phyloP scores from a whole-genome alignment of 805 yeast genomes.

The Pichia exigua region DNA sequence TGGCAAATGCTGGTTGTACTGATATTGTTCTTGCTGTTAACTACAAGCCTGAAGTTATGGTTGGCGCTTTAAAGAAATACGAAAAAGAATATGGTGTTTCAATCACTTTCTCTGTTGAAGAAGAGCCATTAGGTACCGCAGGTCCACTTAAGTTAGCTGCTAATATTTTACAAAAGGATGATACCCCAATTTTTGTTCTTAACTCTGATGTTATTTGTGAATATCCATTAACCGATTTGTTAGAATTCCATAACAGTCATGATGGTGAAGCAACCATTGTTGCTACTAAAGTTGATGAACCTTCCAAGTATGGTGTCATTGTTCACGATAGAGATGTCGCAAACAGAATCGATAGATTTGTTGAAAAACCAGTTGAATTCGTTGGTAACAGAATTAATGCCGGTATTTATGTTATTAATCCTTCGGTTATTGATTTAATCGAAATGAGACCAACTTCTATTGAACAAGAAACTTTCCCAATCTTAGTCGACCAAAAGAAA shows the following conservation, averaged over 20 bases:
- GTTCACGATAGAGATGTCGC: constrained; percentile 94
- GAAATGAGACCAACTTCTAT: constrained; percentile 98
- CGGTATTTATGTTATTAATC: constrained; percentile 97
- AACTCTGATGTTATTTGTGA: constrained; percentile 99
- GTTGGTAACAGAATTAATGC: constrained; percentile 99
- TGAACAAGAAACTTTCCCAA: constrained; percentile 99
- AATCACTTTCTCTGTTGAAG: constrained; percentile 96
- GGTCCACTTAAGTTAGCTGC: constrained; percentile 99
- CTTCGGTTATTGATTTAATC: constrained; percentile 91
- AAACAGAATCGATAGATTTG: constrained; percentile 95
- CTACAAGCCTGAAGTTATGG: constrained; percentile 99
- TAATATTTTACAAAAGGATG: constrained; percentile 85
- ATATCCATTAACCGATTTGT: constrained; percentile 91
- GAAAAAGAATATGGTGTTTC: constrained; percentile 90
- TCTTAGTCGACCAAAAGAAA: constrained; percentile 78
- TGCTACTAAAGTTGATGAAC: constrained; percentile 99
- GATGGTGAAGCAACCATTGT: constrained; percentile 98
- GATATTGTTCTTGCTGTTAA: constrained; percentile 98
- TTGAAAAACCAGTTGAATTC: constrained; percentile 98
- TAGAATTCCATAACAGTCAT: constrained; percentile 87
- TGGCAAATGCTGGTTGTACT: constrained; percentile 97
- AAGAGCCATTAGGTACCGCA: constrained; percentile 99
- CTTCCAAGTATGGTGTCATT: constrained; percentile 98
- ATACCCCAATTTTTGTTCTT: constrained; percentile 92
- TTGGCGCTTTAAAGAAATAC: constrained; percentile 85